These are phyloP conservation scores for Acacia crassicarpa DNA, from an alignment of 306 rosid genomes.

Conservation along the genomic window DNA sequence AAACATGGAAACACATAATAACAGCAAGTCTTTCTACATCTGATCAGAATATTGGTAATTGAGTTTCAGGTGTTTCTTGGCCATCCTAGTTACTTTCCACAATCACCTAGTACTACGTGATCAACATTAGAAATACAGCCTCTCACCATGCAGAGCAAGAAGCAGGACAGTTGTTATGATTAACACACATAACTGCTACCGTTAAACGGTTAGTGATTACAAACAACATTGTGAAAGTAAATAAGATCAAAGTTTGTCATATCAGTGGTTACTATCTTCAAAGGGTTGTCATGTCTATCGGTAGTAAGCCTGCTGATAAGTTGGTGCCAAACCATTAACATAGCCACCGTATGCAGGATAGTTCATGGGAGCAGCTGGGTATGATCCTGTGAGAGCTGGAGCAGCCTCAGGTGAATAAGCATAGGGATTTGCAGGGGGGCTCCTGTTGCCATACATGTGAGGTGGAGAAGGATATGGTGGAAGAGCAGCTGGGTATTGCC, in stretches of 20 bases:
- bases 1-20: slow-evolving; percentile 40
- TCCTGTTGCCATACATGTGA: slow-evolving; percentile 92
- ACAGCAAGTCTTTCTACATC: slow-evolving; percentile 64
- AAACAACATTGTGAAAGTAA: slow-evolving; percentile 80
- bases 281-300: slow-evolving; percentile 77
- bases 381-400: slow-evolving; percentile 66
- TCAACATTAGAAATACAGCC: slow-evolving; percentile 94
- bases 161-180: slow-evolving; percentile 72
- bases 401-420: slow-evolving; percentile 89
- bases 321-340: slow-evolving; percentile 85
- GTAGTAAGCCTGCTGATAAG: slow-evolving; percentile 99
- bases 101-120: slow-evolving; percentile 89
- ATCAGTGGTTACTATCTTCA: slow-evolving; percentile 99
- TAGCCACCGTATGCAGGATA: slow-evolving; percentile 89
- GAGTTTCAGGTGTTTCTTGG: slow-evolving; percentile 60
- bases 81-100: slow-evolving; percentile 95
- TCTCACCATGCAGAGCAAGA: slow-evolving; percentile 72
- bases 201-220: slow-evolving; percentile 98
- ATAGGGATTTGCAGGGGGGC: slow-evolving; percentile 79
- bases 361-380: slow-evolving; percentile 79
- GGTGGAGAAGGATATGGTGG: slow-evolving; percentile 96
- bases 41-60: slow-evolving; percentile 61
- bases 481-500: slow-evolving; percentile 86
- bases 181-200: slow-evolving; percentile 97
- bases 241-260: slow-evolving; percentile 69